Base-by-base conservation (phyloP, 441 rosid species). In the Eruca vesicaria region DNA sequence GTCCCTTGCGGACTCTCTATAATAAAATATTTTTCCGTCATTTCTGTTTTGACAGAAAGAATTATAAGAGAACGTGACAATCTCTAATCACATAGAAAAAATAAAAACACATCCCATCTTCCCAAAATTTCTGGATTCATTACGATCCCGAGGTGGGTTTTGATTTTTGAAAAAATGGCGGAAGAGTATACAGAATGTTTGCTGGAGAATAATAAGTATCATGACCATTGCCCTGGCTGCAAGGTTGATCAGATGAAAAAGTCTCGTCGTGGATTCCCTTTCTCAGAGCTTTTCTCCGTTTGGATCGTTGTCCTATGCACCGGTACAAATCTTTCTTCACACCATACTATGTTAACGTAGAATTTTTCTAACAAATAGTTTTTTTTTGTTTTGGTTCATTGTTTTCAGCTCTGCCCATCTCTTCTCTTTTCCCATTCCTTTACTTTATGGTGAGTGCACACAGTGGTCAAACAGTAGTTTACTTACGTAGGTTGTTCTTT, bases 381-480 rank as follows among this genome's bases (percentile, higher is more conserved):
- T 53, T 11, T 3, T 36, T 53, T 11, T n/a, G 5, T 11, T 38
- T 0, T 16, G 28, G 9, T 0, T 14, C 33, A 14, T 9, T 69
- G 35, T 35, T 85, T 85, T 82, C 95, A 92, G 98, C 93, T n/a
- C 82, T 94, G 75, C 97, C 98, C 5, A 86, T 88, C 78, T 85
- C 98, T 9, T 89, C 93, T 69, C 92, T 94, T 33, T 94, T 91
- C 75, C 97, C 98, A 0, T 94, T 89, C 73, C 85, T 91, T 48
- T 94, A 91, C 66, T 94, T 94, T 82, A 77, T 83, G 84, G 85
- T 82, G 52, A 85, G 85, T n/a, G n/a, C n/a, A n/a, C n/a, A n/a
- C n/a, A n/a, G n/a, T n/a, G n/a, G n/a, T n/a, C n/a, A n/a, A n/a
- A n/a, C n/a, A n/a, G n/a, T 68, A 66, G 26, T 20, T 36, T 58